A percentile compares a stretch with the other conserved stretches of the same genome.
These are phyloP conservation scores for Nakataea oryzae DNA, from an alignment of 2,329 filamentous ascomycete species.

Conservation along the genomic window DNA sequence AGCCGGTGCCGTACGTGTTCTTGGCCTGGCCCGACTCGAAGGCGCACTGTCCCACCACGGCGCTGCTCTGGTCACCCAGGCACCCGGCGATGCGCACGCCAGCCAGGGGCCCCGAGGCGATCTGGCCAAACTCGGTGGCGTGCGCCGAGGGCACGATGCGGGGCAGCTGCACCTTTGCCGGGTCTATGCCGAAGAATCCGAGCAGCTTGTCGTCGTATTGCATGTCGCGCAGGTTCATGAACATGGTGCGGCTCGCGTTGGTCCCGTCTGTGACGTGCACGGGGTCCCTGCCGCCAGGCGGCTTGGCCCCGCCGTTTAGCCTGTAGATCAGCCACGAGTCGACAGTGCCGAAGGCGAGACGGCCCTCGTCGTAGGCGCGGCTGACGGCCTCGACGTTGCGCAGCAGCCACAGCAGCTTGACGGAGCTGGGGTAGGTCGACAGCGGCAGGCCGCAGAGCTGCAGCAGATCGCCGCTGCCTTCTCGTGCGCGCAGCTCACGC, in stretches of 20 bases:
- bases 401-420: slow-evolving; percentile 78
- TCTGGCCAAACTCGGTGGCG: slow-evolving; percentile 57
- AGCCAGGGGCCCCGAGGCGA: slow-evolving; percentile 55
- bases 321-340: slow-evolving; percentile 83
- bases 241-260: slow-evolving; percentile 88
- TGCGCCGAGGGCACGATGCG: slow-evolving; percentile 76
- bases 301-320: slow-evolving; percentile 60
- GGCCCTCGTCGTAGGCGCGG: slow-evolving; percentile 64
- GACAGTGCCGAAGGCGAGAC: slow-evolving; percentile 75
- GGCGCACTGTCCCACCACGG: slow-evolving; percentile 75
- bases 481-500: slow-evolving; percentile 59
- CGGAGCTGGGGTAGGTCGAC: slow-evolving; percentile 79
- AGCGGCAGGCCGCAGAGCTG: slow-evolving; percentile 71
- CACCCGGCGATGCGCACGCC: slow-evolving; percentile 73
- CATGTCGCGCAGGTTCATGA: slow-evolving; percentile 77
- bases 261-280: slow-evolving; percentile 77
- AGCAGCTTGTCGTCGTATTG: slow-evolving; percentile 71
- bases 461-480: slow-evolving; percentile 58
- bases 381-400: slow-evolving; percentile 59
- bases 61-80: slow-evolving; percentile 77
- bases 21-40: slow-evolving; percentile 77
- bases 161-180: slow-evolving; percentile 62
- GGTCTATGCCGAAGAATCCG: slow-evolving; percentile 65
- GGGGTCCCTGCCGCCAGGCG: slow-evolving; percentile 32
- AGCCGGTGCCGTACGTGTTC: slow-evolving; percentile 86